These are phyloP conservation scores for Phalaenopsis hybrid DNA, from an alignment of 116 monocot genomes.

Conservation along the genomic window DNA sequence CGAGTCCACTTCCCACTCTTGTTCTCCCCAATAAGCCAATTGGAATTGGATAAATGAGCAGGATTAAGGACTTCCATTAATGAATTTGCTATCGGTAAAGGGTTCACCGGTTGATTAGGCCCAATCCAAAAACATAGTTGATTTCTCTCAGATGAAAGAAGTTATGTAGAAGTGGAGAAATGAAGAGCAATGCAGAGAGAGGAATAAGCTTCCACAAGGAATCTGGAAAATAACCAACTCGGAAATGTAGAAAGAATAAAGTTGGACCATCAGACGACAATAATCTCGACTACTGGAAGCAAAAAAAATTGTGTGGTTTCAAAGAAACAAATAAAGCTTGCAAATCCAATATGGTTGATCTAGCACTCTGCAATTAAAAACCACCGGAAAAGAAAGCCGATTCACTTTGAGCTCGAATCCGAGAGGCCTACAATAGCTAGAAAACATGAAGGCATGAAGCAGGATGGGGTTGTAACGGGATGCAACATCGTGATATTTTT, in stretches of 20 bases:
- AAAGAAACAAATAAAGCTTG: background rate
- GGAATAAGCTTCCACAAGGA: background rate
- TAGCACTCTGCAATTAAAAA: background rate
- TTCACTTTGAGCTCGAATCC: background rate
- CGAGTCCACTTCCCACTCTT: constrained; percentile 28
- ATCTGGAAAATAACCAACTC: no score
- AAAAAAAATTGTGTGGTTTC: background rate
- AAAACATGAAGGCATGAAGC: no score
- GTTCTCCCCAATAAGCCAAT: constrained; percentile 16
- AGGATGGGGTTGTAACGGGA: no score
- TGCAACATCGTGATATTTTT: no score
- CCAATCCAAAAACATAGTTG: background rate
- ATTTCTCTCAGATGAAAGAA: background rate
- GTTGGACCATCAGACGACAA: background rate
- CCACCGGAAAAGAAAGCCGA: constrained; percentile 1
- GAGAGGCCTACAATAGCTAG: no score
- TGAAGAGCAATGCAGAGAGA: constrained; percentile 6
- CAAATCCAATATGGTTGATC: background rate
- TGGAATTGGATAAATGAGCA: constrained; percentile 26
- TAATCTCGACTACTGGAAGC: background rate
- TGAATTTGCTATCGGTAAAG: constrained; percentile 16
- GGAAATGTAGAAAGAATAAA: background rate
- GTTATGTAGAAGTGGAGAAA: constrained; percentile 5
- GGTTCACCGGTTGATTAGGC: background rate
- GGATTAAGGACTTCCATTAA: constrained; percentile 26